phyloP scores from a whole-genome alignment of 179 eudicot genomes.

The Heliamphora pulchella region DNA sequence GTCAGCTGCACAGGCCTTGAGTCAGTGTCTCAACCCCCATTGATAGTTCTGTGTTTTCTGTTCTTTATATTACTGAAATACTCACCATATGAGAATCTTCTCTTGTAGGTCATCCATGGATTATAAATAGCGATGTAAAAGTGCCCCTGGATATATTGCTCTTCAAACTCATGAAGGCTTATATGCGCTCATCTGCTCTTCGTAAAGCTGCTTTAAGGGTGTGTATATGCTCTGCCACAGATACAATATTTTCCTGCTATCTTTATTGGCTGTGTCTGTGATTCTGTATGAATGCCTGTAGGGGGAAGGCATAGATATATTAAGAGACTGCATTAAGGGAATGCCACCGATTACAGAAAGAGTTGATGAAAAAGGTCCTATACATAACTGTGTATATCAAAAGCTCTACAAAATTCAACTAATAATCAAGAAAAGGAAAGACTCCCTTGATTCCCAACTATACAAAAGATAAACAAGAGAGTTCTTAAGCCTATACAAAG shows the following conservation, averaged over 20 bases:
- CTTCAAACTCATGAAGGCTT: slow-evolving; percentile 64
- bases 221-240: slow-evolving; percentile 14
- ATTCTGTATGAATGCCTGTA: not conserved
- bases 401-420: no score
- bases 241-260: not conserved
- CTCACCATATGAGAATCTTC: slow-evolving; percentile 10
- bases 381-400: no score
- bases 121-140: slow-evolving; percentile 42
- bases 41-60: not conserved
- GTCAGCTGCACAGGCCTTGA: slow-evolving; percentile 77
- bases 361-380: no score
- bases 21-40: slow-evolving; percentile 39
- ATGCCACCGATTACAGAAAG: no score
- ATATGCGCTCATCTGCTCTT: slow-evolving; percentile 74
- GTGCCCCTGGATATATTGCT: slow-evolving; percentile 64
- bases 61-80: not conserved
- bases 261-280: not conserved
- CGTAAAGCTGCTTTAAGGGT: slow-evolving; percentile 81
- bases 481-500: no score
- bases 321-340: no score
- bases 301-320: not conserved
- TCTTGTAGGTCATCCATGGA: slow-evolving; percentile 84
- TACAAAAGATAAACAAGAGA: no score
- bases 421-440: no score
- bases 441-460: no score